Evolutionary conservation across 2,329 filamentous ascomycete genomes (phyloP).

Genomic region (Thelonectria olida): DNA sequence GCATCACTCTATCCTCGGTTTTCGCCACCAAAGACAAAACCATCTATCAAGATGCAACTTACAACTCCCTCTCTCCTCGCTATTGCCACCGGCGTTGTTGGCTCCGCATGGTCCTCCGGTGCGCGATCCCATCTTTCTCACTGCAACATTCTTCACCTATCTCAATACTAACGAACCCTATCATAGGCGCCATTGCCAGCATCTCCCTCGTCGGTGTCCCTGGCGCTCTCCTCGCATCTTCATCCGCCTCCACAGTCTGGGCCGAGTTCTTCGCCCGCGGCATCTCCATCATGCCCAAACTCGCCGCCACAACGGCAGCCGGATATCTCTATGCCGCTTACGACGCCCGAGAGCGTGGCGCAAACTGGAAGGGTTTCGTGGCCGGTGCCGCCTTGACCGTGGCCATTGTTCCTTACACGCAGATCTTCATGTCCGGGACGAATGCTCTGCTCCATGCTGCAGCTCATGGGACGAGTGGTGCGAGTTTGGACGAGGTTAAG

Average conservation of each 20-base stretch:
- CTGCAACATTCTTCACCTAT: neutral
- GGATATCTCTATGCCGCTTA: conserved; percentile 51
- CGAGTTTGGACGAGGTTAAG: conserved; percentile 34
- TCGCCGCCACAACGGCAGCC: conserved; percentile 44
- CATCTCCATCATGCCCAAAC: conserved; percentile 48
- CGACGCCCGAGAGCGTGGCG: conserved; percentile 36
- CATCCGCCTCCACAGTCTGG: conserved; percentile 48
- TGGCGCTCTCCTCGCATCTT: conserved; percentile 40
- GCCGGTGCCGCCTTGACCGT: conserved; percentile 46
- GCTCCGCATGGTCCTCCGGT: conserved; percentile 51
- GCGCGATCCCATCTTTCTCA: neutral
- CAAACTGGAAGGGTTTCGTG: conserved; percentile 46
- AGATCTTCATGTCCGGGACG: conserved; percentile 48
- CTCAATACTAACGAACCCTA: neutral
- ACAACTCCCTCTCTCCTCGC: conserved; percentile 45
- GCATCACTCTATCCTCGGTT: too few species aligned
- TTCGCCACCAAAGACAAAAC: too few species aligned
- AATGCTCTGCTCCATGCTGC: conserved; percentile 45
- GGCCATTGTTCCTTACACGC: conserved; percentile 52
- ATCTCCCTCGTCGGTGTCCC: conserved; percentile 49
- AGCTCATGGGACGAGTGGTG: conserved; percentile 29
- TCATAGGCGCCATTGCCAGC: conserved; percentile 47
- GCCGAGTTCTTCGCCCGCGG: conserved; percentile 49
- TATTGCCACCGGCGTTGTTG: conserved; percentile 49
- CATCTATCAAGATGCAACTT: conserved; percentile 28